phyloP scores from a whole-genome alignment of 1,284 basidiomycete genomes.

The Cutaneotrichosporon sp. region DNA sequence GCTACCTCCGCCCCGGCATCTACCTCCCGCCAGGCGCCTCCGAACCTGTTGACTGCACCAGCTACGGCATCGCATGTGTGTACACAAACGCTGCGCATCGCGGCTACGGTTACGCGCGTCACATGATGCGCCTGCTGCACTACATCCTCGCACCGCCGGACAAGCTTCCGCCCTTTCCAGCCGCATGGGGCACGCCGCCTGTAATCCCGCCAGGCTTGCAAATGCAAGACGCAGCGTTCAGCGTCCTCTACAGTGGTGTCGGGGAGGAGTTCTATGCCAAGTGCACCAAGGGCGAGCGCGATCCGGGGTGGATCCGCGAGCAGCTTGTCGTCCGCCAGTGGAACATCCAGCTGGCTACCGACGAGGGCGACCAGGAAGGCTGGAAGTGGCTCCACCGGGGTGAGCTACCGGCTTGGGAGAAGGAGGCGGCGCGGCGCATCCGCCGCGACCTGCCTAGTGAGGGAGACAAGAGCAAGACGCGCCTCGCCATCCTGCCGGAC shows the following conservation, averaged over 20 bases:
- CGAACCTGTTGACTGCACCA: slow-evolving; percentile 19
- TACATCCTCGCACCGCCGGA: slow-evolving; percentile 25
- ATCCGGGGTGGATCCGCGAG: slow-evolving; percentile 16
- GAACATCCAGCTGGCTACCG: not conserved
- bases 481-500: slow-evolving; percentile 19
- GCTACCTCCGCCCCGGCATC: slow-evolving; percentile 26
- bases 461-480: slow-evolving; percentile 19
- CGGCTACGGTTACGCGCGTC: slow-evolving; percentile 40
- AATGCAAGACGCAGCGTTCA: slow-evolving; percentile 22
- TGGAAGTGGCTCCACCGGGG: slow-evolving; percentile 15
- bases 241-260: slow-evolving; percentile 41
- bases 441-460: not conserved
- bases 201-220: not conserved
- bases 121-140: slow-evolving; percentile 39
- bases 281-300: slow-evolving; percentile 20
- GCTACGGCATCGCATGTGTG: slow-evolving; percentile 43
- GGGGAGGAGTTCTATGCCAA: slow-evolving; percentile 37
- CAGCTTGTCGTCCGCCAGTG: not conserved
- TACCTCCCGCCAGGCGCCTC: slow-evolving; percentile 15
- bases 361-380: not conserved
- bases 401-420: not conserved
- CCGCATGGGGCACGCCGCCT: slow-evolving; percentile 30
- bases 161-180: slow-evolving; percentile 28
- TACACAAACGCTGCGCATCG: slow-evolving; percentile 35
- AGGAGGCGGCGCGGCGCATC: slow-evolving; percentile 6